phyloP scores from a whole-genome alignment of 768 basidiomycete genomes.

The Cantharellus anzutake region DNA sequence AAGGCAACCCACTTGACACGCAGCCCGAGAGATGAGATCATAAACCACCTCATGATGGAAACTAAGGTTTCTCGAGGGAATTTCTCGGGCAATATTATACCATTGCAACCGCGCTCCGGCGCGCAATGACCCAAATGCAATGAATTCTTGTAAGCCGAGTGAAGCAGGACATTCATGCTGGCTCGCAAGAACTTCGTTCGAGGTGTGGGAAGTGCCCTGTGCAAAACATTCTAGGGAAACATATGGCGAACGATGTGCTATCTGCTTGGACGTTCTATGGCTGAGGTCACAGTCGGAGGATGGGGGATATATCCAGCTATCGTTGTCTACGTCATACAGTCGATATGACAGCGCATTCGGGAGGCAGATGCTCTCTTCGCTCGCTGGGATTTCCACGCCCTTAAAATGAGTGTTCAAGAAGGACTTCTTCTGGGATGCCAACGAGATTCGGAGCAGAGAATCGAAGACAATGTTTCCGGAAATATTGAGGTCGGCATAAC shows the following conservation, averaged over 20 bases:
- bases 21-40: conserved; percentile 25
- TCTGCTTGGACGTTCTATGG: conserved; percentile 15
- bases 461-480: background rate
- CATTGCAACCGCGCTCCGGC: conserved; percentile 28
- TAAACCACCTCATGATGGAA: conserved; percentile 25
- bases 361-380: conserved; percentile 3
- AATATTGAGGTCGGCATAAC: background rate
- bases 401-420: conserved; percentile 1
- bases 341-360: conserved; percentile 17
- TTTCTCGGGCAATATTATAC: conserved; percentile 30
- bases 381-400: background rate
- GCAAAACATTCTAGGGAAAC: conserved; percentile 20
- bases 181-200: conserved; percentile 24
- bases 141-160: conserved; percentile 27
- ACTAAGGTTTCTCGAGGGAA: conserved; percentile 21
- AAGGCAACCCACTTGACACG: conserved; percentile 24
- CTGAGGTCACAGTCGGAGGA: conserved; percentile 11
- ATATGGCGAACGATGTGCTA: conserved; percentile 19
- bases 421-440: background rate
- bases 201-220: conserved; percentile 15
- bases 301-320: conserved; percentile 8
- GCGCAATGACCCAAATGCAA: conserved; percentile 27
- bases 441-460: background rate
- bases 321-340: conserved; percentile 14
- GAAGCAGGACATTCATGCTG: conserved; percentile 25